phyloP scores from a whole-genome alignment of 2,329 filamentous ascomycete species.

The Pseudocercospora crystallina region DNA sequence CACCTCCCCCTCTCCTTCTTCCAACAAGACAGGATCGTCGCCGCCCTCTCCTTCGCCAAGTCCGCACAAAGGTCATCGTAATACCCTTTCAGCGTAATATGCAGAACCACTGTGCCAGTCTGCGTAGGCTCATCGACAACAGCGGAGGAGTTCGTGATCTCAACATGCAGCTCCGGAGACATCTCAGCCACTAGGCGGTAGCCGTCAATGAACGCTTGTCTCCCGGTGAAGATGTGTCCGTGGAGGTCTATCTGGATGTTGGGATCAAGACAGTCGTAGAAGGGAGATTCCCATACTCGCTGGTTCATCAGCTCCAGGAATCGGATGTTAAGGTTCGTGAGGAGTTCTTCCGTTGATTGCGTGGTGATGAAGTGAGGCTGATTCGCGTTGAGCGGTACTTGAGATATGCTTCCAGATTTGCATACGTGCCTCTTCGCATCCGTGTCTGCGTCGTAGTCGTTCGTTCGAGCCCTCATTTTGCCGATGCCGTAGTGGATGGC shows the following conservation, averaged over 20 bases:
- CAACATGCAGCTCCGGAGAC: neutral
- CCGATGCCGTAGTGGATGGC: no score
- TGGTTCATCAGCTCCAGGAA: neutral
- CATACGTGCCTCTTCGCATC: no score
- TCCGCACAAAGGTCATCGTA: neutral
- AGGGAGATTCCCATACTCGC: neutral
- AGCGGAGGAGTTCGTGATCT: neutral
- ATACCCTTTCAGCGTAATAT: neutral
- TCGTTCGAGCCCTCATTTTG: no score
- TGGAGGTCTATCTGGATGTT: neutral
- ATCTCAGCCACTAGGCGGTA: neutral
- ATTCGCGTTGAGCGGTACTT: no score
- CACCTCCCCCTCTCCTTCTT: neutral
- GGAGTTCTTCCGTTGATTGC: neutral
- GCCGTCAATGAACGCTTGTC: neutral
- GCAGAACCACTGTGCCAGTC: neutral
- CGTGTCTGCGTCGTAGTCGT: no score
- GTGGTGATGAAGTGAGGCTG: neutral
- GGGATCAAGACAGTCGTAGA: neutral
- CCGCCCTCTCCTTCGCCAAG: neutral
- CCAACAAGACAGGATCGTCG: neutral
- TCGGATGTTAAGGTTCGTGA: neutral
- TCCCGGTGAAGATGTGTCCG: neutral
- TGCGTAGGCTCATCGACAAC: neutral
- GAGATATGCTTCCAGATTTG: no score